phyloP scores from a whole-genome alignment of 2,329 filamentous ascomycete species.

The Cordyceps javanica region DNA sequence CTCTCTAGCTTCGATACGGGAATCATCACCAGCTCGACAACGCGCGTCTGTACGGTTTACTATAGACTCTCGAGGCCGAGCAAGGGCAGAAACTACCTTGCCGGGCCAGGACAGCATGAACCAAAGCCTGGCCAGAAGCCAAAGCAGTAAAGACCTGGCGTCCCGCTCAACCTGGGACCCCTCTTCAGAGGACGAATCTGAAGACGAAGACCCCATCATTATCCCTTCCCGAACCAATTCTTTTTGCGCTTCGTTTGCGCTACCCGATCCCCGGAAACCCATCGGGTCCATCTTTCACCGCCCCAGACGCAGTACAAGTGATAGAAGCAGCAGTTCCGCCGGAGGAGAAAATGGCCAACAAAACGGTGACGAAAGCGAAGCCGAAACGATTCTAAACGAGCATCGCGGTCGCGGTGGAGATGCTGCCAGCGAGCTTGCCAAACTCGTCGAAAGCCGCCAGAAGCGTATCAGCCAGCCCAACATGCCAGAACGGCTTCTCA shows the following conservation, averaged over 20 bases:
- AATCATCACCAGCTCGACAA: slow-evolving; percentile 38
- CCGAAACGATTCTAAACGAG: slow-evolving; percentile 51
- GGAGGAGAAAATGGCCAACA: slow-evolving; percentile 30
- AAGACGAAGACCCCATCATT: slow-evolving; percentile 60
- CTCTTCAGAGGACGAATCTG: slow-evolving; percentile 46
- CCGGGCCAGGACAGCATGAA: slow-evolving; percentile 26
- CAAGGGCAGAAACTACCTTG: slow-evolving; percentile 45
- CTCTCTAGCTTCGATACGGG: slow-evolving; percentile 52
- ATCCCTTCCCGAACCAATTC: slow-evolving; percentile 53
- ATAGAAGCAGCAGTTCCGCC: slow-evolving; percentile 38
- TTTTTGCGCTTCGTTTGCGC: slow-evolving; percentile 49
- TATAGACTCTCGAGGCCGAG: slow-evolving; percentile 56
- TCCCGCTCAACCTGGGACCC: slow-evolving; percentile 36
- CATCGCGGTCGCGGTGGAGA: slow-evolving; percentile 41
- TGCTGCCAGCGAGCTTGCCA: slow-evolving; percentile 54
- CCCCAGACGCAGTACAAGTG: slow-evolving; percentile 42
- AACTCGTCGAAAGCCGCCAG: slow-evolving; percentile 48
- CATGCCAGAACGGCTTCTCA: slow-evolving; percentile 31
- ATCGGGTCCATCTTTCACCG: slow-evolving; percentile 42
- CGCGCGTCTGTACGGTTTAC: slow-evolving; percentile 56
- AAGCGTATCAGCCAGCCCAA: slow-evolving; percentile 31
- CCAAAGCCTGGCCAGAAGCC: slow-evolving; percentile 22
- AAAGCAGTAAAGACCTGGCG: slow-evolving; percentile 24
- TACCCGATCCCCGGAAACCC: slow-evolving; percentile 48
- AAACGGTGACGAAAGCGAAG: slow-evolving; percentile 48